Evolutionary conservation across 768 basidiomycete species (phyloP), one percentile per base, ranked within the genome.

Genomic region (Boletus speciosus): DNA sequence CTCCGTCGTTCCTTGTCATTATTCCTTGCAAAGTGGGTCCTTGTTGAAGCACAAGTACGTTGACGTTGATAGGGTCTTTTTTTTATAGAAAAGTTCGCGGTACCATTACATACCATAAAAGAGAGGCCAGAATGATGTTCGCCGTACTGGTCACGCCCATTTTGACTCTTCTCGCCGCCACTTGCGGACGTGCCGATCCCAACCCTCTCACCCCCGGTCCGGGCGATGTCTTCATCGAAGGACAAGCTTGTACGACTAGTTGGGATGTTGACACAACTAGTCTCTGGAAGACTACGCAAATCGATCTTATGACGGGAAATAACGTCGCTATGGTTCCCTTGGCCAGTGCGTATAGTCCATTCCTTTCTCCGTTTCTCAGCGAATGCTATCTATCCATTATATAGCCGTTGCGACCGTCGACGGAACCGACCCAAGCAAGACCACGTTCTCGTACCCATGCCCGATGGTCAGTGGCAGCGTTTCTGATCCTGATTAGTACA

Each of bases 231-330:
- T 88, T 78, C 74, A 79, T 80, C 39, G 73, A 78, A 50, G 89
- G 88, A 19, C 46, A 67, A 10, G 63, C 71, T 4, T 93, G 90
- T 63, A 59, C 66, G 29, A 74, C 86, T 40, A 61, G 66, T 11
- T 93, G 91, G 90, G 63, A 63, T 1, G 76, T 73, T 7, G 89
- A 90, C 63, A 52, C 70, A 6, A 77, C 79, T 14, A 82, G 83
- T 21, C 59, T 56, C 15, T 93, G 91, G 91, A 83, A 79, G 65
- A 67, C 73, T 55, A 90, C 87, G 83, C 71, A 76, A 57, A 88
- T 93, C 52, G 75, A 90, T 66, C 80, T 93, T 67, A 92, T 90
- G 89, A 84, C 86, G 1, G 91, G 90, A 5, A 66, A 78, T 64
- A 92, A 93, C 72, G 70, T 78, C 47, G 57, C 77, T 37, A 92